These are phyloP conservation scores for Austroboletus niveus DNA, from an alignment of 1,284 basidiomycete species.

Conservation along the genomic window DNA sequence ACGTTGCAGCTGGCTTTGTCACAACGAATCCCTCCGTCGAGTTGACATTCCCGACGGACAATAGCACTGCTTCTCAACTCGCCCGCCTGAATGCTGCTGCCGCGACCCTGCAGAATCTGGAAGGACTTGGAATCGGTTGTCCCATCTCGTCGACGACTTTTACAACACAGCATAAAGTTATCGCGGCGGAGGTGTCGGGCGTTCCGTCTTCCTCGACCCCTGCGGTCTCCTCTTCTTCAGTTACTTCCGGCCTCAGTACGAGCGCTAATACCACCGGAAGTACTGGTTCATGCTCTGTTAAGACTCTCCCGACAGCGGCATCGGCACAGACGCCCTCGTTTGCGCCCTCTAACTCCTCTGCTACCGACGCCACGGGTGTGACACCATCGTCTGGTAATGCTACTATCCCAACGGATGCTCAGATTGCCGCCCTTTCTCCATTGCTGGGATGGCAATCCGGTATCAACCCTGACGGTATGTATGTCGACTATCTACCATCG, in stretches of 20 bases:
- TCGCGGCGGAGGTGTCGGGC: slow-evolving; percentile 27
- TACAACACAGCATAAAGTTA: slow-evolving; percentile 44
- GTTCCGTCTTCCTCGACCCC: slow-evolving; percentile 1
- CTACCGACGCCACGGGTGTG: slow-evolving; percentile 1
- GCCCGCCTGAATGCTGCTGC: slow-evolving; percentile 50
- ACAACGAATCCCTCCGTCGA: slow-evolving; percentile 57
- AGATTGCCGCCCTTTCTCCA: slow-evolving; percentile 43
- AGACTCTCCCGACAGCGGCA: not conserved
- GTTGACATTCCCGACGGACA: slow-evolving; percentile 59
- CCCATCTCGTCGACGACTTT: slow-evolving; percentile 53
- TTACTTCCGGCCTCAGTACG: not conserved
- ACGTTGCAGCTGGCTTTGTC: slow-evolving; percentile 57
- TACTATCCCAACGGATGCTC: slow-evolving; percentile 19
- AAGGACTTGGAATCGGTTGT: slow-evolving; percentile 52
- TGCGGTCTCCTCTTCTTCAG: not conserved
- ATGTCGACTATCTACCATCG: not conserved
- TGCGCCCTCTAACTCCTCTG: not conserved
- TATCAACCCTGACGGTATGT: slow-evolving; percentile 51
- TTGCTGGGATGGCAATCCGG: slow-evolving; percentile 49
- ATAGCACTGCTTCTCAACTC: slow-evolving; percentile 49
- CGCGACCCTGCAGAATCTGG: slow-evolving; percentile 53
- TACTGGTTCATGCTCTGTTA: not conserved
- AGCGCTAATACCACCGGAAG: not conserved
- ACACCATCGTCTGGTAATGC: slow-evolving; percentile 2
- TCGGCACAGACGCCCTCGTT: not conserved